Evolutionary conservation across 2,329 filamentous ascomycete species (phyloP).

Genomic region (Penicillium frequentans): DNA sequence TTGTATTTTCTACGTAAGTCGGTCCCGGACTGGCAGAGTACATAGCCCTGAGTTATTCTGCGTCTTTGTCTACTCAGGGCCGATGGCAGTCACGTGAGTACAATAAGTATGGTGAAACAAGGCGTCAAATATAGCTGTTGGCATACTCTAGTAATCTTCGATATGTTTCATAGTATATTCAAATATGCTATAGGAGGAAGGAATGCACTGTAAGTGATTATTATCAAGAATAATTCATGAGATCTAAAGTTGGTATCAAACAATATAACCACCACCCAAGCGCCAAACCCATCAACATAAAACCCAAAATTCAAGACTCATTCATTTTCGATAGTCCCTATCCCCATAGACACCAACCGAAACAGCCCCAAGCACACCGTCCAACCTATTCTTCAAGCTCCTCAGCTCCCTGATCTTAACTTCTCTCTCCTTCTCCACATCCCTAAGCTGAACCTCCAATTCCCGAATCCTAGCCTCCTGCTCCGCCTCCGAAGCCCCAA

Average conservation of each 20-base stretch:
- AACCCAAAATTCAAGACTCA: not conserved
- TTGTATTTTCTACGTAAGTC: too few species aligned
- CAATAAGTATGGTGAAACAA: too few species aligned
- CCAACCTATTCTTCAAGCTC: constrained; percentile 40
- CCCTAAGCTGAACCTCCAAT: constrained; percentile 45
- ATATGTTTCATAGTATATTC: too few species aligned
- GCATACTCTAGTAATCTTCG: too few species aligned
- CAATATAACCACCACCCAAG: constrained; percentile 1
- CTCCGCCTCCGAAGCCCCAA: constrained; percentile 45
- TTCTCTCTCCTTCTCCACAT: constrained; percentile 45
- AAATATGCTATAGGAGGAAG: not conserved
- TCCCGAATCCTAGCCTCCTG: constrained; percentile 46
- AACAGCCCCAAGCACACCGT: constrained; percentile 44
- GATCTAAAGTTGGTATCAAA: constrained; percentile 4
- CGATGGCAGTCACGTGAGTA: too few species aligned
- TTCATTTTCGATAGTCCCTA: constrained; percentile 10
- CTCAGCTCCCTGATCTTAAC: constrained; percentile 44
- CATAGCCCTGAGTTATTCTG: too few species aligned
- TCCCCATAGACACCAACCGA: constrained; percentile 38
- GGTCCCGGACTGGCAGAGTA: too few species aligned
- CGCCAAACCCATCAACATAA: not conserved
- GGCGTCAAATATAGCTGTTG: too few species aligned
- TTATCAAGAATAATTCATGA: not conserved
- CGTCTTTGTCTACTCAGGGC: too few species aligned
- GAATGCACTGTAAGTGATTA: not conserved